These are phyloP conservation scores for Phytophthora hybrid DNA, from an alignment of 352 stramenopile species.

Conservation along the genomic window DNA sequence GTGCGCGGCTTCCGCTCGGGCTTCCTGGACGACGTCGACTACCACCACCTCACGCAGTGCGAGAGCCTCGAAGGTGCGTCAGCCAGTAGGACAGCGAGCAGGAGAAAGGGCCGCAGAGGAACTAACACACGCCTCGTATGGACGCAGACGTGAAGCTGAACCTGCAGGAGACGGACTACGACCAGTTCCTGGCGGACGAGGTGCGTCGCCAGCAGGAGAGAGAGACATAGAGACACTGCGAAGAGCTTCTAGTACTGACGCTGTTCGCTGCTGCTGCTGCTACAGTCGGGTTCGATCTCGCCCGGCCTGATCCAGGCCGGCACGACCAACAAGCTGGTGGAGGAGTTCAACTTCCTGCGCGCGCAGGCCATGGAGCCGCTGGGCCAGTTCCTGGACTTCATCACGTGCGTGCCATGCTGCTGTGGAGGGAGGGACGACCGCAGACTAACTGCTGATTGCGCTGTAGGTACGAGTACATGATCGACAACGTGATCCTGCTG, in stretches of 20 bases:
- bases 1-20: conserved; percentile 96
- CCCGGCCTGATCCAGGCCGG: conserved; percentile 84
- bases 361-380: conserved; percentile 97
- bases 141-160: conserved; percentile 92
- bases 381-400: conserved; percentile 98
- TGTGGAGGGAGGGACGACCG: not conserved
- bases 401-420: conserved; percentile 90
- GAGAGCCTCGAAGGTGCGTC: conserved; percentile 88
- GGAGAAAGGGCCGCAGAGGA: not conserved
- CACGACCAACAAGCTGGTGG: conserved; percentile 91
- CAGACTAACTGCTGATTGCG: not conserved
- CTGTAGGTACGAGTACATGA: conserved; percentile 98
- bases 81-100: not conserved
- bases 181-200: conserved; percentile 96
- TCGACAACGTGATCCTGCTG: conserved; percentile 99
- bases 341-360: conserved; percentile 98
- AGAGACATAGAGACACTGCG: not conserved
- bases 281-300: conserved; percentile 74
- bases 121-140: not conserved
- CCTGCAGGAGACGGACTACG: conserved; percentile 99
- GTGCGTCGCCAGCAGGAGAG: conserved; percentile 30
- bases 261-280: conserved; percentile 31
- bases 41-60: conserved; percentile 91
- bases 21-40: conserved; percentile 91
- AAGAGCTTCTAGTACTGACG: not conserved